A percentile compares a stretch with the other conserved stretches of the same genome.
Evolutionary conservation across 2,329 filamentous ascomycete genomes (phyloP).

Genomic region (Trichoderma sp.): DNA sequence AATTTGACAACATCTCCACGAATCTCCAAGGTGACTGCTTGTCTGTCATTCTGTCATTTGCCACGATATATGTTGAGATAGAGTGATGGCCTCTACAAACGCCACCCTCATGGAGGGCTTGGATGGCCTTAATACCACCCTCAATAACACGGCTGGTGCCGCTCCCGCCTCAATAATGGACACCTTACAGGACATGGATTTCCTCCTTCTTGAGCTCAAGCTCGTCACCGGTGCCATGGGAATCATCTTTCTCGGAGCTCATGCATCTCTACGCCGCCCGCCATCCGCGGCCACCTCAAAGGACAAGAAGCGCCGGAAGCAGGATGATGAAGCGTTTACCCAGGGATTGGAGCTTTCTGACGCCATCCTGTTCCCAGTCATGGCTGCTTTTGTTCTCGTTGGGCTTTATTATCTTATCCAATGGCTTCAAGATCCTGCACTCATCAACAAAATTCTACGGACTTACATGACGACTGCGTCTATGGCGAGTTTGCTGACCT

Average conservation of each 20-base stretch:
- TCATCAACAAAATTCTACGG: constrained; percentile 80
- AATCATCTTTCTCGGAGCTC: constrained; percentile 81
- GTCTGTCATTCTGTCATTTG: neutral
- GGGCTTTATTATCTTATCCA: constrained; percentile 87
- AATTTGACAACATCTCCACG: neutral
- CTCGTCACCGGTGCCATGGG: constrained; percentile 68
- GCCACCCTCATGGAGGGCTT: constrained; percentile 31
- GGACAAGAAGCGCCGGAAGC: constrained; percentile 47
- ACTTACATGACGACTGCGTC: constrained; percentile 82
- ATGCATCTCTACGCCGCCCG: constrained; percentile 82
- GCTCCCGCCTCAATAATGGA: constrained; percentile 34
- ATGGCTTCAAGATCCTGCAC: constrained; percentile 76
- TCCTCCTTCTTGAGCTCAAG: constrained; percentile 50
- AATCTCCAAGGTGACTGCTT: neutral
- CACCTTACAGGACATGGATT: constrained; percentile 41
- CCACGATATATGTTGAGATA: neutral
- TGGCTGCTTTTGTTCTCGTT: constrained; percentile 71
- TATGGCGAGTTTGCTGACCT: constrained; percentile 71
- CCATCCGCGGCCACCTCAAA: constrained; percentile 70
- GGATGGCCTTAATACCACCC: constrained; percentile 37
- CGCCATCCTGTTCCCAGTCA: constrained; percentile 79
- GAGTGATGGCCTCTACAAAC: constrained; percentile 31
- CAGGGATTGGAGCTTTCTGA: constrained; percentile 67
- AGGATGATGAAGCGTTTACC: constrained; percentile 52
- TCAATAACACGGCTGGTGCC: constrained; percentile 28